A percentile compares a stretch with the other conserved stretches of the same genome.
phyloP scores from a whole-genome alignment of 495 filamentous ascomycete species.

The Neurospora sp. region DNA sequence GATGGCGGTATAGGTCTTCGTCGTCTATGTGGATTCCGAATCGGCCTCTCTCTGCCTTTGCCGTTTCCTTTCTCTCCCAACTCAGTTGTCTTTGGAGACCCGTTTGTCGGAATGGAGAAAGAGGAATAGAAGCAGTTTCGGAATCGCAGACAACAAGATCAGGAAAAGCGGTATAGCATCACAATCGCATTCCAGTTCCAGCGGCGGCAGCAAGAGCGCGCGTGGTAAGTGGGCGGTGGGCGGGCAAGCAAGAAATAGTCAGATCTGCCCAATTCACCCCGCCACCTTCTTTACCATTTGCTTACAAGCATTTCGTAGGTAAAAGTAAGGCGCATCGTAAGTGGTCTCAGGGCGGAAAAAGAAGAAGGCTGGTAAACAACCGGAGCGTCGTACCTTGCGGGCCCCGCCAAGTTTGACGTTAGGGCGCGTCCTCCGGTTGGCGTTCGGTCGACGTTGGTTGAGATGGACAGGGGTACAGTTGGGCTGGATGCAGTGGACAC shows the following conservation, averaged over 20 bases:
- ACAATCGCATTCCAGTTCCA: background rate
- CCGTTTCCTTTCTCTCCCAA: background rate
- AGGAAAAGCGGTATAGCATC: background rate
- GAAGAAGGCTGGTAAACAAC: background rate
- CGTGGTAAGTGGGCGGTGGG: background rate
- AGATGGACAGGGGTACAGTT: background rate
- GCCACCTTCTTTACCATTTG: background rate
- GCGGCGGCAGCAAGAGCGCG: background rate
- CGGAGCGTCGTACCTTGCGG: background rate
- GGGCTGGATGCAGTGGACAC: background rate
- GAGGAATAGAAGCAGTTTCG: background rate
- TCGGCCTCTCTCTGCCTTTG: constrained; percentile 5
- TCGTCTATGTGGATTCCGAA: background rate
- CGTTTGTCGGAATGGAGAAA: background rate
- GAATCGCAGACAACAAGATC: background rate
- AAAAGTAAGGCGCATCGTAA: background rate
- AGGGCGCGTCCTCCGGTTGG: background rate
- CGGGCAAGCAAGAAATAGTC: background rate
- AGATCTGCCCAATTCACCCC: background rate
- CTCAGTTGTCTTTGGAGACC: background rate
- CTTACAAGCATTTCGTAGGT: background rate
- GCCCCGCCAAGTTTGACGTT: background rate
- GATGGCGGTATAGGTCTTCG: background rate
- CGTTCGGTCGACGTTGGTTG: background rate
- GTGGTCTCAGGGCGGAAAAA: background rate